Conservation (phyloP, 2,329 filamentous ascomycete genomes). For the Scortechinia acanthostroma region DNA sequence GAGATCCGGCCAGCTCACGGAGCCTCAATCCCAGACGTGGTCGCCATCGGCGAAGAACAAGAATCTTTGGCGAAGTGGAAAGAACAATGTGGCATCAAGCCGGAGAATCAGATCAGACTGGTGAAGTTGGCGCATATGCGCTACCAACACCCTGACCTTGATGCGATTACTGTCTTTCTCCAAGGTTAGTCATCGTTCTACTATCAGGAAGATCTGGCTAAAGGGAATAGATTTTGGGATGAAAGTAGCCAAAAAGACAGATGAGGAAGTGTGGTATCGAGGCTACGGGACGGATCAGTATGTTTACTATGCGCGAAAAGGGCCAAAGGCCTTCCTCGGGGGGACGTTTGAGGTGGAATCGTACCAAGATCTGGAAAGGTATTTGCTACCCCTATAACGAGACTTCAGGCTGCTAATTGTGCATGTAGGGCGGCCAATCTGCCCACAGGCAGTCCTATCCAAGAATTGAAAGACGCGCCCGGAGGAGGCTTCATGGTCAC, state of each 20-base stretch:
- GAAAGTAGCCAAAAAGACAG: constrained; percentile 23
- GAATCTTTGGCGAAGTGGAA: constrained; percentile 7
- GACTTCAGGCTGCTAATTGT: background rate
- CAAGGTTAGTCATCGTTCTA: constrained; percentile 12
- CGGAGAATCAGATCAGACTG: constrained; percentile 32
- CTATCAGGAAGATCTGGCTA: constrained; percentile 7
- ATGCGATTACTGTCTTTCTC: constrained; percentile 34
- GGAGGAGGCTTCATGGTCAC: background rate
- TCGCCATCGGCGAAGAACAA: background rate
- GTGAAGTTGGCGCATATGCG: constrained; percentile 39
- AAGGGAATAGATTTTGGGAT: constrained; percentile 30
- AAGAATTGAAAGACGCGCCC: background rate
- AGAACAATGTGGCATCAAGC: constrained; percentile 22
- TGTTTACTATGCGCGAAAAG: background rate
- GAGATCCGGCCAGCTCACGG: background rate
- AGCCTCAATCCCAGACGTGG: background rate
- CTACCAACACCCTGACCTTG: constrained; percentile 41
- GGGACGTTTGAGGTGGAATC: background rate
- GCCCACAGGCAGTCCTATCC: background rate
- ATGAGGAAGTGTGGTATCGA: constrained; percentile 10
- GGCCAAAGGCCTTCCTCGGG: background rate
- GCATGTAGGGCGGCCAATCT: background rate
- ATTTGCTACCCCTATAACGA: background rate
- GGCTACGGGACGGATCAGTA: background rate
- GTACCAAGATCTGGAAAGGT: background rate